Base-by-base conservation (phyloP, 768 basidiomycete genomes). In the Mycena alexandri region DNA sequence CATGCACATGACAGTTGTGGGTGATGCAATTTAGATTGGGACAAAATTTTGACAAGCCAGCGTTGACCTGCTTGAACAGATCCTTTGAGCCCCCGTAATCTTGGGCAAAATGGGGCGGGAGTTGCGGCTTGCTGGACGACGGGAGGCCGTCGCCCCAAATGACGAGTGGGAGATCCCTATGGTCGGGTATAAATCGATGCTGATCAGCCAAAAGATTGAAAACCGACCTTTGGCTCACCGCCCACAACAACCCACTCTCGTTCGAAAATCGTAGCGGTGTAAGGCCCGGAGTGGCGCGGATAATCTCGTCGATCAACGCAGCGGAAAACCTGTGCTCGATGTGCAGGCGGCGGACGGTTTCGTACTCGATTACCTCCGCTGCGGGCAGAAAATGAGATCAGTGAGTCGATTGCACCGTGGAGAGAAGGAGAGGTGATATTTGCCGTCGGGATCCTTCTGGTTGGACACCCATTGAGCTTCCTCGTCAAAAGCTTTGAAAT, bases 351-450 rank as follows among this genome's bases (percentile, higher is more conserved):
- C 80, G 77, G 9, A 80, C 74, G 11, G 82, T 77, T 73, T 88
- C 85, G 6, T 84, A 71, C 59, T 82, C 79, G 19, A 89, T 84
- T 22, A 86, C 74, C 69, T 87, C 85, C 69, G 75, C 88, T 89
- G 36, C 2, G 46, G n/a, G n/a, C n/a, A n/a, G n/a, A n/a, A n/a
- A n/a, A n/a, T n/a, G n/a, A n/a, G n/a, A n/a, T n/a, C n/a, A n/a
- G n/a, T n/a, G n/a, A n/a, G n/a, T n/a, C n/a, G n/a, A n/a, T n/a
- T n/a, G n/a, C n/a, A n/a, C n/a, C n/a, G n/a, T n/a, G n/a, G n/a
- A n/a, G n/a, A n/a, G n/a, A n/a, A n/a, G n/a, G n/a, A n/a, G n/a
- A 53, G 2, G 1, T 0, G 21, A 43, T 4, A 75, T 85, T 78
- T 62, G 89, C 88, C 67, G 60, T 89, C 87, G 0, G 86, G 86